phyloP scores from a whole-genome alignment of 208 protist genomes.

The Acanthamoeba royreba region DNA sequence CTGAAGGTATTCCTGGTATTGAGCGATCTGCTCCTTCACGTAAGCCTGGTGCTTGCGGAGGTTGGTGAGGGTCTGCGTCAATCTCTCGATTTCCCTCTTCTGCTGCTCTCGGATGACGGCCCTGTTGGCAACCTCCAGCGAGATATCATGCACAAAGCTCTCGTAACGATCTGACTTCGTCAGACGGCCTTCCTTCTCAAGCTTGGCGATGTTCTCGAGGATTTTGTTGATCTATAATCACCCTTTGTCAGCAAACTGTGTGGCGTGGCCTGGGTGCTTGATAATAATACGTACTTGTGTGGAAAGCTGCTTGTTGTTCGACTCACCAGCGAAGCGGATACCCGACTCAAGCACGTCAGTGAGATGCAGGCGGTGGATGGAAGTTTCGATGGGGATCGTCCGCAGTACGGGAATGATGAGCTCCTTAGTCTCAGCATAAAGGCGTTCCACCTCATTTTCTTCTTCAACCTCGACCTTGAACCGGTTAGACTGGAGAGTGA shows the following conservation, averaged over 20 bases:
- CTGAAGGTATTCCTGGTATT: constrained; percentile 70
- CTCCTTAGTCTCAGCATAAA: constrained; percentile 69
- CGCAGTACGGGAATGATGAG: constrained; percentile 64
- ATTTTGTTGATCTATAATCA: constrained; percentile 64
- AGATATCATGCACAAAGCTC: constrained; percentile 72
- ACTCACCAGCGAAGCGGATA: constrained; percentile 54
- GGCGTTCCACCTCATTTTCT: constrained; percentile 48
- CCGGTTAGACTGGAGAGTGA: constrained; percentile 70
- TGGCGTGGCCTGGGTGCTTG: background rate
- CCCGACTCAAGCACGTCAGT: constrained; percentile 50
- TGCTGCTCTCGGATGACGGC: constrained; percentile 71
- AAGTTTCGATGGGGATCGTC: constrained; percentile 53
- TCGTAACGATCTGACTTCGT: constrained; percentile 67
- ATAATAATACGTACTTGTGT: background rate
- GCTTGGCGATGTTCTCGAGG: constrained; percentile 66
- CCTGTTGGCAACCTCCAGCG: constrained; percentile 72
- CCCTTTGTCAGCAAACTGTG: background rate
- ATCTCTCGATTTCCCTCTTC: constrained; percentile 66
- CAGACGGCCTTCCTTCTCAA: constrained; percentile 70
- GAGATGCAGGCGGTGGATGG: constrained; percentile 45
- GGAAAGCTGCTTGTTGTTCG: constrained; percentile 27
- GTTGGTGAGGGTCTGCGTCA: constrained; percentile 57
- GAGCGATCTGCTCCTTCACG: constrained; percentile 71
- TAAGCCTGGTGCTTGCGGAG: constrained; percentile 67
- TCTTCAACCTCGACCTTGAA: constrained; percentile 65